Conservation (phyloP, 371 early-diverging fungal genomes). For the Zopfochytrium polystomum region DNA sequence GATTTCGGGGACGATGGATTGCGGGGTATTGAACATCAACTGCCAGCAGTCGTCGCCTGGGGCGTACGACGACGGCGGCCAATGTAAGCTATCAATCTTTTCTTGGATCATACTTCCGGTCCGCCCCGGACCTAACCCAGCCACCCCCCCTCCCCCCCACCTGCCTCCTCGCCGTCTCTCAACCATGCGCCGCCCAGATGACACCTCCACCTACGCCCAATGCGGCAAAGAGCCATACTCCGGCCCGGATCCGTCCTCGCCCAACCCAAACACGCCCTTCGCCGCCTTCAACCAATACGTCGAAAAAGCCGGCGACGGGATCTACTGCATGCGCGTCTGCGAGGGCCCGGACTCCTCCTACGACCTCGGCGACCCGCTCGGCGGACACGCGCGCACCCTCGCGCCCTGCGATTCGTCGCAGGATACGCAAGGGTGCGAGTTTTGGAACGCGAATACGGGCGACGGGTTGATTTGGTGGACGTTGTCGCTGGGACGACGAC, state of each 20-base stretch:
- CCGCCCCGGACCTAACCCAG: no score
- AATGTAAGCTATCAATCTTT: conserved; percentile 13
- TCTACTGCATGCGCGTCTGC: conserved; percentile 19
- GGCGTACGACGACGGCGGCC: conserved; percentile 28
- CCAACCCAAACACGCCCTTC: neutral
- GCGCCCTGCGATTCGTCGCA: conserved; percentile 25
- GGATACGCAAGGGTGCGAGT: conserved; percentile 22
- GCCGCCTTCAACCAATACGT: conserved; percentile 10
- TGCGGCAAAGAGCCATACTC: conserved; percentile 35
- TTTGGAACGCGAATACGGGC: conserved; percentile 2
- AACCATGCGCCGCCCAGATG: neutral
- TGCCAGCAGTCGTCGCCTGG: conserved; percentile 16
- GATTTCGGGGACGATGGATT: conserved; percentile 23
- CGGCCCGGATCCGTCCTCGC: conserved; percentile 21
- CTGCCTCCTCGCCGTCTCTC: neutral
- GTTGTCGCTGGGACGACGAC: neutral
- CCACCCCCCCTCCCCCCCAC: no score
- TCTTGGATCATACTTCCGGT: neutral
- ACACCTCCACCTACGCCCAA: conserved; percentile 16
- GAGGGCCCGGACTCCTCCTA: conserved; percentile 4
- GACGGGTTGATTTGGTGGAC: conserved; percentile 3
- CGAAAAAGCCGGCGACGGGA: conserved; percentile 18
- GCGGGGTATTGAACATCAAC: conserved; percentile 22
- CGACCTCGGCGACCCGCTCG: conserved; percentile 8
- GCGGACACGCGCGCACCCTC: conserved; percentile 1